Conservation (phyloP, 2,329 filamentous ascomycete species). For the Ophiostoma australiae region DNA sequence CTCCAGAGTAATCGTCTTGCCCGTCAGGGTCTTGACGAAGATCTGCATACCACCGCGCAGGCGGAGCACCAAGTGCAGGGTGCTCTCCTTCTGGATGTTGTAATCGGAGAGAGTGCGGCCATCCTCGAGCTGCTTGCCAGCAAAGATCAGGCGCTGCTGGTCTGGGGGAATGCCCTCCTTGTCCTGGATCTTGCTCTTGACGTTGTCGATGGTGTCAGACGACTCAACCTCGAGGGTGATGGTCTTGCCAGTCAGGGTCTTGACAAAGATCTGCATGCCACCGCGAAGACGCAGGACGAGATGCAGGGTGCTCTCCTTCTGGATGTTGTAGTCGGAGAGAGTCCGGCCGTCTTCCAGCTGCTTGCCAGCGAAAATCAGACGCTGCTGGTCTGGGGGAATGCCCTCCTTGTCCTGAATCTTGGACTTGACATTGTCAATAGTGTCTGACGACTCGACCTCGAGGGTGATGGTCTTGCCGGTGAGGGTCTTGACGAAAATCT, state of each 20-base stretch:
- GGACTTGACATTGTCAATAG: slow-evolving; percentile 65
- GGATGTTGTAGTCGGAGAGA: slow-evolving; percentile 78
- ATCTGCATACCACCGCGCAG: slow-evolving; percentile 88
- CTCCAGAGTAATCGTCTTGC: slow-evolving; percentile 91
- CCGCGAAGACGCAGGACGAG: slow-evolving; percentile 67
- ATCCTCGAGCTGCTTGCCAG: slow-evolving; percentile 72
- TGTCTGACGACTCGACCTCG: slow-evolving; percentile 63
- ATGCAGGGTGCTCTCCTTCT: slow-evolving; percentile 72
- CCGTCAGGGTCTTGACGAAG: slow-evolving; percentile 80
- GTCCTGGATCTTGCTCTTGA: slow-evolving; percentile 95
- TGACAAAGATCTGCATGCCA: slow-evolving; percentile 69
- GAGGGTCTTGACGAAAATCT: slow-evolving; percentile 67
- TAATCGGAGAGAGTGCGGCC: slow-evolving; percentile 86
- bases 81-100: slow-evolving; percentile 93
- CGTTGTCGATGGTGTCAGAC: slow-evolving; percentile 89
- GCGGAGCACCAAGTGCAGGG: slow-evolving; percentile 78
- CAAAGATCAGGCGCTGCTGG: slow-evolving; percentile 70
- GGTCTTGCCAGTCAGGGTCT: slow-evolving; percentile 88
- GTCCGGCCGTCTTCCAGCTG: slow-evolving; percentile 72
- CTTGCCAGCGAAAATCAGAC: slow-evolving; percentile 66
- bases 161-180: slow-evolving; percentile 96
- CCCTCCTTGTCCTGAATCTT: slow-evolving; percentile 72
- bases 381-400: slow-evolving; percentile 65
- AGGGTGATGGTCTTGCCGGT: slow-evolving; percentile 67
- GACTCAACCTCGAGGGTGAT: slow-evolving; percentile 89